Conservation (phyloP, 306 rosid species). For the Prunus fruticosa region DNA sequence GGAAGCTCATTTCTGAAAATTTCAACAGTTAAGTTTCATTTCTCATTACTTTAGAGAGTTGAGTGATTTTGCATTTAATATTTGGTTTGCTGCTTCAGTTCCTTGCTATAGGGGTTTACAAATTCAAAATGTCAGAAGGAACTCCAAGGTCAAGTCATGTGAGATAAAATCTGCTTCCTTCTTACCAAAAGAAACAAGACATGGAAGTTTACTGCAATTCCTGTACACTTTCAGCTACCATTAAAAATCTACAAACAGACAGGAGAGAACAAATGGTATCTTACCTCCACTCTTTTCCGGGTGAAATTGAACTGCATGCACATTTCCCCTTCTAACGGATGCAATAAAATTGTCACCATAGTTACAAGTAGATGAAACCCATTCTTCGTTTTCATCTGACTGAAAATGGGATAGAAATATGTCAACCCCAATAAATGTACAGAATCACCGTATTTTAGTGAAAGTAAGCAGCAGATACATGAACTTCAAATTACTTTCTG, state of each 20-base stretch:
- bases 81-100: not conserved
- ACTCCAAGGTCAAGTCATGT: not conserved
- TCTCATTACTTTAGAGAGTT: not conserved
- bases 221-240: conserved; percentile 1
- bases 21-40: not conserved
- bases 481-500: not conserved
- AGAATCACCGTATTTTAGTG: conserved; percentile 8
- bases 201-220: not conserved
- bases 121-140: not conserved
- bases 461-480: not conserved
- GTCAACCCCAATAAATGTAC: conserved; percentile 17
- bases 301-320: conserved; percentile 97
- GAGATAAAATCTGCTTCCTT: not conserved
- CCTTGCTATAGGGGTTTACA: not conserved
- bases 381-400: conserved; percentile 86
- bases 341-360: conserved; percentile 89
- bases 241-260: not conserved
- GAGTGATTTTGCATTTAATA: not conserved
- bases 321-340: conserved; percentile 84
- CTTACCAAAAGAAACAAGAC: not conserved
- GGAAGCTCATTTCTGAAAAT: not conserved
- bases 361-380: conserved; percentile 89
- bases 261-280: conserved; percentile 29
- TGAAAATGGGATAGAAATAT: conserved; percentile 20
- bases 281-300: conserved; percentile 99